Conservation (phyloP, 1,284 basidiomycete genomes). For the Ceratobasidium sp. region DNA sequence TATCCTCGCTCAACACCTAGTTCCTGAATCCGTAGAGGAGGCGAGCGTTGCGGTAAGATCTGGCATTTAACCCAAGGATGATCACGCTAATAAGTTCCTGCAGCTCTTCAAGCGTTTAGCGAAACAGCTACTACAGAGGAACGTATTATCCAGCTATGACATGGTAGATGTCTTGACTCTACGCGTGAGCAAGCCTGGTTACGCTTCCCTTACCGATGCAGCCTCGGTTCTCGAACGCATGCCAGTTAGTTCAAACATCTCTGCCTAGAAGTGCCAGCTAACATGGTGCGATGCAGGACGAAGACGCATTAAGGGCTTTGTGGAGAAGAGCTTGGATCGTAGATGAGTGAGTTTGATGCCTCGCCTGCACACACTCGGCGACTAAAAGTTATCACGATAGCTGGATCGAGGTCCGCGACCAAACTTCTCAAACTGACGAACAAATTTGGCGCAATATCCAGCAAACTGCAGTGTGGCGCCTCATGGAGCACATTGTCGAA, state of each 20-base stretch:
- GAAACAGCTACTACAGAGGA: slow-evolving; percentile 65
- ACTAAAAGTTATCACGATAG: background rate
- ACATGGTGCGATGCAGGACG: slow-evolving; percentile 41
- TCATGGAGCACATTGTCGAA: slow-evolving; percentile 29
- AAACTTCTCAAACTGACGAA: slow-evolving; percentile 37
- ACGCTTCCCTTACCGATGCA: slow-evolving; percentile 39
- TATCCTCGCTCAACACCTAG: slow-evolving; percentile 57
- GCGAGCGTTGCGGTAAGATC: slow-evolving; percentile 33
- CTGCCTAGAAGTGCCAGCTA: slow-evolving; percentile 41
- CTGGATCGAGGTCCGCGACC: slow-evolving; percentile 39
- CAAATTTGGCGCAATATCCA: slow-evolving; percentile 43
- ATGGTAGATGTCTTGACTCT: slow-evolving; percentile 75
- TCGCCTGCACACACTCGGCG: background rate
- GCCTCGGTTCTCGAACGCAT: slow-evolving; percentile 38
- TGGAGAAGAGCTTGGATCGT: slow-evolving; percentile 53
- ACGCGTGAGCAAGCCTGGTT: slow-evolving; percentile 56
- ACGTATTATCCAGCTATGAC: slow-evolving; percentile 73
- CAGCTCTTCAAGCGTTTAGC: slow-evolving; percentile 72
- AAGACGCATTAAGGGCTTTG: slow-evolving; percentile 45
- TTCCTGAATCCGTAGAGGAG: slow-evolving; percentile 52
- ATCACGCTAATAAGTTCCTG: background rate
- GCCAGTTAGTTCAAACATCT: slow-evolving; percentile 33
- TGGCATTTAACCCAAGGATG: background rate
- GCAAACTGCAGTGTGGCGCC: slow-evolving; percentile 41
- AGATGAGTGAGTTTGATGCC: slow-evolving; percentile 50